Conservation (phyloP, 768 basidiomycete species). For the Holtermanniella nyarrowii region DNA sequence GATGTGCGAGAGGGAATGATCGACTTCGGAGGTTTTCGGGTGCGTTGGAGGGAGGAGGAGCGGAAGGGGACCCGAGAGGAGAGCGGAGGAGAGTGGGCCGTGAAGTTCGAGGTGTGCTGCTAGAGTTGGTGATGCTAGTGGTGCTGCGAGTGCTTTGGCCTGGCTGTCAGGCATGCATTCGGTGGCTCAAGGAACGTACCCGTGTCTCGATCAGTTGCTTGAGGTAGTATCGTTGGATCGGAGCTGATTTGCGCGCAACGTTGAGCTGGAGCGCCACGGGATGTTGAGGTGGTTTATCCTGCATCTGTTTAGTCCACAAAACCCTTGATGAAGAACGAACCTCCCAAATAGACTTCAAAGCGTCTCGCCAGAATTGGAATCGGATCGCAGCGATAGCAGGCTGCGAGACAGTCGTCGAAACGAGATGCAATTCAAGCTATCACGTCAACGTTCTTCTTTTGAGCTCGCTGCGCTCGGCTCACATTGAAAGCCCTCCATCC, state of each 20-base stretch:
- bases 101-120: constrained; percentile 26
- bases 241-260: constrained; percentile 21
- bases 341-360: constrained; percentile 26
- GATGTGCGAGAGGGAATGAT: constrained; percentile 38
- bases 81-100: constrained; percentile 28
- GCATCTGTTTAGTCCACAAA: not conserved
- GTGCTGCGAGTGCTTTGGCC: constrained; percentile 22
- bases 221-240: constrained; percentile 38
- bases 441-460: not conserved
- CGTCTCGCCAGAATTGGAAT: constrained; percentile 41
- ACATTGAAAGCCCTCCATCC: constrained; percentile 40
- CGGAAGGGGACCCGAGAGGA: constrained; percentile 36
- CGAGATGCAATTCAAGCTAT: constrained; percentile 37
- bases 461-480: no score
- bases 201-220: constrained; percentile 36
- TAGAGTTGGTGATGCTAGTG: constrained; percentile 23
- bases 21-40: constrained; percentile 19
- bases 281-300: constrained; percentile 31
- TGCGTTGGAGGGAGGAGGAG: constrained; percentile 34
- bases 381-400: constrained; percentile 38
- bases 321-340: constrained; percentile 8
- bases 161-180: not conserved
- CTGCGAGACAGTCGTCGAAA: constrained; percentile 28
- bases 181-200: constrained; percentile 10
- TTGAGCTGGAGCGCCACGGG: constrained; percentile 32